Evolutionary conservation across 495 filamentous ascomycete species (phyloP).

Genomic region (Trichoderma reesei): DNA sequence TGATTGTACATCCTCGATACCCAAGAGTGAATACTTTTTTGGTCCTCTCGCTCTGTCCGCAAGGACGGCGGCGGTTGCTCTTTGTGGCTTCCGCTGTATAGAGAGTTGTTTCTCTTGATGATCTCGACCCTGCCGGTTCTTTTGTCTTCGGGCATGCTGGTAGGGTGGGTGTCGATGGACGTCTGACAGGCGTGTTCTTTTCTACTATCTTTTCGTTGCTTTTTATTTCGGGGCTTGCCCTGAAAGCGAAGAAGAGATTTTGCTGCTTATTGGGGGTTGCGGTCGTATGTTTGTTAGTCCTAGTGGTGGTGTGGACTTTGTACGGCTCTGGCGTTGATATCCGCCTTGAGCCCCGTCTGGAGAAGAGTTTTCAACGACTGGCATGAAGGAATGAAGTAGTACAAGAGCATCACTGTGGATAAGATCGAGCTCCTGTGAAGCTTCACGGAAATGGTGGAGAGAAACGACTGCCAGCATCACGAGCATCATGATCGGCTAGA

Average conservation of each 20-base stretch:
- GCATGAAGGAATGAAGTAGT: no score
- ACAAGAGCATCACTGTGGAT: no score
- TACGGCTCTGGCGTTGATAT: no score
- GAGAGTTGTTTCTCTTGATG: conserved; percentile 27
- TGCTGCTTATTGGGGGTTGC: no score
- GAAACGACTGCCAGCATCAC: no score
- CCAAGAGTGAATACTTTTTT: conserved; percentile 48
- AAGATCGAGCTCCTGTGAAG: neutral
- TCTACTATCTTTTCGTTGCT: conserved; percentile 39
- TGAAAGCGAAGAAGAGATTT: conserved; percentile 33
- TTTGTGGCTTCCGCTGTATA: neutral
- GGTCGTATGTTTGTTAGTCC: no score
- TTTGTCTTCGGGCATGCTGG: conserved; percentile 44
- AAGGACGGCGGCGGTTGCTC: conserved; percentile 35
- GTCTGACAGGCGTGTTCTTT: conserved; percentile 47
- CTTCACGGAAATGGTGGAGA: no score
- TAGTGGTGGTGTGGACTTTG: no score
- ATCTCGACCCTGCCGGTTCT: conserved; percentile 47
- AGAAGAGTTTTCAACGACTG: no score
- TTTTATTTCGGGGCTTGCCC: conserved; percentile 29
- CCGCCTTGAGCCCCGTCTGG: no score
- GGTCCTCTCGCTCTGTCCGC: conserved; percentile 42
- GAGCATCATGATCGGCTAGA: no score
- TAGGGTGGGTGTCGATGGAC: conserved; percentile 53
- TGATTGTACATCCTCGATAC: conserved; percentile 48